phyloP scores from a whole-genome alignment of 1,284 basidiomycete genomes.

The Melanopsichium pennsylvanicum region DNA sequence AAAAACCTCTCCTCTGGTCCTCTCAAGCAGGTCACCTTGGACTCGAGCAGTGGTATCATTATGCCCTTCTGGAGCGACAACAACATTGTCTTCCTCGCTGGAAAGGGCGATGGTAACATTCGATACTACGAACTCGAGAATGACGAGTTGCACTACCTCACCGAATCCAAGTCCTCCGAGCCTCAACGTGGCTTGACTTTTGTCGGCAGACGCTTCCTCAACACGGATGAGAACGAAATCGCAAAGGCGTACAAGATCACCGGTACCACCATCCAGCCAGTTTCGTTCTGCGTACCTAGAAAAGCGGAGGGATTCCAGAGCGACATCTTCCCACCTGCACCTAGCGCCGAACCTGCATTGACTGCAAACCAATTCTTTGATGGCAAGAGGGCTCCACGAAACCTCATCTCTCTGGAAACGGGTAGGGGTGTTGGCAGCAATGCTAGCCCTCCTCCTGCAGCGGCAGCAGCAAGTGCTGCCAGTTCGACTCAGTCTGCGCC shows the following conservation, averaged over 20 bases:
- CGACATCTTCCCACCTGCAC: constrained; percentile 92
- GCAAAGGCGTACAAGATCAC: constrained; percentile 92
- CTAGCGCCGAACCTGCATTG: constrained; percentile 80
- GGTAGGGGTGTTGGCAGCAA: constrained; percentile 18
- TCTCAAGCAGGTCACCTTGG: constrained; percentile 51
- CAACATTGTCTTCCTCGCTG: constrained; percentile 81
- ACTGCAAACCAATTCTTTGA: constrained; percentile 83
- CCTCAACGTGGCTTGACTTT: constrained; percentile 97
- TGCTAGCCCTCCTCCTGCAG: constrained; percentile 18
- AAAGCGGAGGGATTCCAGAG: constrained; percentile 90
- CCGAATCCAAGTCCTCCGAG: constrained; percentile 87
- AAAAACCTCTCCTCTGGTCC: constrained; percentile 44
- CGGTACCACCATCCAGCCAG: constrained; percentile 79
- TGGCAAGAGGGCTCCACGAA: constrained; percentile 71
- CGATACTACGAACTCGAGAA: constrained; percentile 86
- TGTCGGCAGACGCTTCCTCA: constrained; percentile 87
- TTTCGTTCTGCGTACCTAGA: constrained; percentile 91
- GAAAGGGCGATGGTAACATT: constrained; percentile 68
- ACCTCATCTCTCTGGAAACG: constrained; percentile 71
- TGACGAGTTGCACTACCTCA: constrained; percentile 74
- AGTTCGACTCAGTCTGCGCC: too few relatives aligned
- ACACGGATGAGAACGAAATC: constrained; percentile 90
- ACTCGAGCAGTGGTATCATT: constrained; percentile 76
- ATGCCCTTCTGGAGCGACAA: constrained; percentile 97
- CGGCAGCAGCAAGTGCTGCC: background rate